These are phyloP conservation scores for Leishmania major DNA, from an alignment of 208 protist species.

Conservation along the genomic window DNA sequence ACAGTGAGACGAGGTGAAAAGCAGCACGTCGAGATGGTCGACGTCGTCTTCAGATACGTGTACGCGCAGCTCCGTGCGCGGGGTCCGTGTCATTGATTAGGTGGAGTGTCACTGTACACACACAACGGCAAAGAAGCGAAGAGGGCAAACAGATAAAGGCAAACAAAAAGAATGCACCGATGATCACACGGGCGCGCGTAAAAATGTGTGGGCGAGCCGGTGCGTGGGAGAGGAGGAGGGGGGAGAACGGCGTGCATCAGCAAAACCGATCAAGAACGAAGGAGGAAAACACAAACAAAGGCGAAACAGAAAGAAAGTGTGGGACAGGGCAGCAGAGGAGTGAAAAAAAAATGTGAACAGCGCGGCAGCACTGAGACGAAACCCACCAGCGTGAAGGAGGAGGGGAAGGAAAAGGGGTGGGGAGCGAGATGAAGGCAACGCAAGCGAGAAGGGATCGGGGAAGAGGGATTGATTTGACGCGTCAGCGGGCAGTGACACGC, in stretches of 20 bases:
- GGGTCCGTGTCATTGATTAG: background rate
- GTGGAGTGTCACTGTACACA: background rate
- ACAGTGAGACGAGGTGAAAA: conserved; percentile 10
- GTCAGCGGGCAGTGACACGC: background rate
- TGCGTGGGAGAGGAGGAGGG: background rate
- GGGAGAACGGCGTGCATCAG: background rate
- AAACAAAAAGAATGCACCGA: background rate
- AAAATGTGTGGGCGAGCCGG: background rate
- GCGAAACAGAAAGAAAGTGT: too few relatives aligned
- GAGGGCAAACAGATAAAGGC: background rate
- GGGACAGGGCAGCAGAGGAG: background rate
- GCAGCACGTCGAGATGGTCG: background rate
- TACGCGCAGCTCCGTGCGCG: background rate
- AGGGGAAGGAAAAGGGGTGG: background rate
- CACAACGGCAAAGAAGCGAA: background rate
- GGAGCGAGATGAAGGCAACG: background rate
- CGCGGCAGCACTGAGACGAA: too few relatives aligned
- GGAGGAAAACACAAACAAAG: background rate
- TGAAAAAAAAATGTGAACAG: background rate
- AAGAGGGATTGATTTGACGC: too few relatives aligned
- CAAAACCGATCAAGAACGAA: background rate
- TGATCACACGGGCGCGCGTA: background rate
- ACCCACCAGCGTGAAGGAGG: background rate
- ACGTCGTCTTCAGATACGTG: background rate
- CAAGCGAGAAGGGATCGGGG: background rate